These are phyloP conservation scores for Aspergillus texensis DNA, from an alignment of 2,329 filamentous ascomycete species.

Conservation along the genomic window DNA sequence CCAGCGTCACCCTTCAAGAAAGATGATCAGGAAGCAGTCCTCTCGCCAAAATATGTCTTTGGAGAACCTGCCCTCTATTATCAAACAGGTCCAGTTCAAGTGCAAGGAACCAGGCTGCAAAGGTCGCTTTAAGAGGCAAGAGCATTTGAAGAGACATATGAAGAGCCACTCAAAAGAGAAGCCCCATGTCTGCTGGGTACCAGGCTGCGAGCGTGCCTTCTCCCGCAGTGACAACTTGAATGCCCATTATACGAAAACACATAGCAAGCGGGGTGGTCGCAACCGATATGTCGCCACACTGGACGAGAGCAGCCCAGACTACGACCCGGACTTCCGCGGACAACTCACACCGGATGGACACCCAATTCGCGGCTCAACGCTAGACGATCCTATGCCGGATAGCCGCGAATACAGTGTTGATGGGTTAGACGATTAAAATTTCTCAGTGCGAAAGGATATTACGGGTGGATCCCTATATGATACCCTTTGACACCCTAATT, in stretches of 20 bases:
- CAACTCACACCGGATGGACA: slow-evolving; percentile 46
- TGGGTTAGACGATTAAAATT: slow-evolving; percentile 35
- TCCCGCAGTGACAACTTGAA: slow-evolving; percentile 51
- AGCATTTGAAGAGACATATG: slow-evolving; percentile 54
- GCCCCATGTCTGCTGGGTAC: slow-evolving; percentile 48
- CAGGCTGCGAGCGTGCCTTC: slow-evolving; percentile 45
- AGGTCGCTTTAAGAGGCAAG: slow-evolving; percentile 52
- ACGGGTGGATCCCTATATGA: slow-evolving; percentile 31
- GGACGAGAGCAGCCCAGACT: slow-evolving; percentile 46
- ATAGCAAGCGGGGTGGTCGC: slow-evolving; percentile 49
- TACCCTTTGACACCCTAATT: slow-evolving; percentile 33
- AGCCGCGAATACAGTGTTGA: slow-evolving; percentile 38
- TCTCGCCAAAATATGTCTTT: slow-evolving; percentile 41
- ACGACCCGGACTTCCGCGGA: slow-evolving; percentile 48
- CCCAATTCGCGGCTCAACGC: slow-evolving; percentile 41
- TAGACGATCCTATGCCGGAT: slow-evolving; percentile 38
- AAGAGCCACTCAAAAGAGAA: slow-evolving; percentile 51
- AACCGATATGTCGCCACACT: slow-evolving; percentile 51
- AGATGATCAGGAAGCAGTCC: slow-evolving; percentile 30
- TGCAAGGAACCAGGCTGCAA: slow-evolving; percentile 48
- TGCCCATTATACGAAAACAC: slow-evolving; percentile 49
- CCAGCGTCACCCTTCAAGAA: slow-evolving; percentile 38
- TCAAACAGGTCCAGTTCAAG: slow-evolving; percentile 46
- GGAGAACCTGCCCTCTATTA: slow-evolving; percentile 41
- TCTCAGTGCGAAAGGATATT: slow-evolving; percentile 11